phyloP scores from a whole-genome alignment of 108 stramenopile species.

The Pseudonitzschia delicatissima region DNA sequence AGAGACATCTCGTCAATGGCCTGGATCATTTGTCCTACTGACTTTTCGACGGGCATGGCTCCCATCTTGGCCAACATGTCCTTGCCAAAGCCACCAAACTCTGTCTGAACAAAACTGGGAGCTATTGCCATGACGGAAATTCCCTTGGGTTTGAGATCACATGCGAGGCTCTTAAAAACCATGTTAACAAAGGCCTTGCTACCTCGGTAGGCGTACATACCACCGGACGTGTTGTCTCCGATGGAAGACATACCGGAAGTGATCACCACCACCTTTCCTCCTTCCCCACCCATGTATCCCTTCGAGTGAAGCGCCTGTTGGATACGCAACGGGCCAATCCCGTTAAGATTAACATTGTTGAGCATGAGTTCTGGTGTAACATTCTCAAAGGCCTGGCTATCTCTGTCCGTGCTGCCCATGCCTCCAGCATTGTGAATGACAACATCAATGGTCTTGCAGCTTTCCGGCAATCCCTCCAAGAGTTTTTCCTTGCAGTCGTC shows the following conservation, averaged over 20 bases:
- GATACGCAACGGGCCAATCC: background rate
- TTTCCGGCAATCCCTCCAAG: background rate
- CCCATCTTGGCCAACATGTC: background rate
- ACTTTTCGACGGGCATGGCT: constrained; percentile 4
- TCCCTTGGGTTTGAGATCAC: constrained; percentile 20
- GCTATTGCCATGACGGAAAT: constrained; percentile 28
- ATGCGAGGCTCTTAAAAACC: constrained; percentile 28
- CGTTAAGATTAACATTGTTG: background rate
- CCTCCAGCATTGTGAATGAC: background rate
- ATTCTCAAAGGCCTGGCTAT: background rate
- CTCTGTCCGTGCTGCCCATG: background rate
- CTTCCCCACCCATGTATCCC: background rate
- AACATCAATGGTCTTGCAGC: background rate
- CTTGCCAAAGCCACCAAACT: constrained; percentile 10
- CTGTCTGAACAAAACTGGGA: constrained; percentile 31
- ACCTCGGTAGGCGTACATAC: constrained; percentile 32
- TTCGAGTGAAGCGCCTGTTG: background rate
- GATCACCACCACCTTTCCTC: constrained; percentile 28
- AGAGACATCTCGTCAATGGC: constrained; percentile 20
- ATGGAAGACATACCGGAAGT: constrained; percentile 32
- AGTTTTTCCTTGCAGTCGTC: background rate
- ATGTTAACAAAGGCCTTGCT: constrained; percentile 41
- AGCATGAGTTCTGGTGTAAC: background rate
- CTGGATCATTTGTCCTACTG: constrained; percentile 21
- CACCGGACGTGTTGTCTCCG: constrained; percentile 34